Conservation (phyloP, 345 rosid genomes). For the Linum trigynum region DNA sequence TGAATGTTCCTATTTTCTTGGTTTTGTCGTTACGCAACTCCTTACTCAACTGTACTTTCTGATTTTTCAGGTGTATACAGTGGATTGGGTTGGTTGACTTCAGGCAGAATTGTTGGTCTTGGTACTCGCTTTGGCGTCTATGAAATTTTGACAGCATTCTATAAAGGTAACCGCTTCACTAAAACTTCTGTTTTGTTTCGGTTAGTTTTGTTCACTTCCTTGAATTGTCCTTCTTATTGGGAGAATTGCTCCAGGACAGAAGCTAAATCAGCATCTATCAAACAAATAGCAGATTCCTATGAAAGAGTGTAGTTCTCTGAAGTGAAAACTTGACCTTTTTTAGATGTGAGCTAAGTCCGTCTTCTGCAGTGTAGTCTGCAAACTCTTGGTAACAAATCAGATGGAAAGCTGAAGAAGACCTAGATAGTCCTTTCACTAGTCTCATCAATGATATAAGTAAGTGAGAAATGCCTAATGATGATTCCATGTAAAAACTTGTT, state of each 20-base stretch:
- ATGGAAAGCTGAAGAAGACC: no score
- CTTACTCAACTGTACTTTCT: not conserved
- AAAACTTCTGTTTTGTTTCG: not conserved
- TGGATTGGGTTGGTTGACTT: slow-evolving; percentile 59
- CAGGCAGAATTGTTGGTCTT: slow-evolving; percentile 56
- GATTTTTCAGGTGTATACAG: slow-evolving; percentile 56
- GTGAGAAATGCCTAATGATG: no score
- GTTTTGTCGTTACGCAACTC: not conserved
- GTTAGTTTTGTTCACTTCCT: not conserved
- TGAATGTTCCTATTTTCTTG: not conserved
- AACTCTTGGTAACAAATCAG: no score
- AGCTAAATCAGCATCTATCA: no score
- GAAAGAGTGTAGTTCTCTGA: not conserved
- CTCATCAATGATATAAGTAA: no score
- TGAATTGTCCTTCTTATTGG: not conserved
- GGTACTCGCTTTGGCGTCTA: slow-evolving; percentile 80
- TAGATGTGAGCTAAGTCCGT: not conserved
- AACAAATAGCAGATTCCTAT: not conserved
- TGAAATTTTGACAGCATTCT: slow-evolving; percentile 71
- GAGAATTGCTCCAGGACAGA: no score
- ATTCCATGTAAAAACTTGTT: not conserved
- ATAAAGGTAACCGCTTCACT: slow-evolving; percentile 43
- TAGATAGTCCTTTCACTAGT: no score
- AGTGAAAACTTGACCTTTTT: not conserved
- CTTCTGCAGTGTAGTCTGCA: no score